phyloP scores from a whole-genome alignment of 768 basidiomycete species.

The Auricularia cornea region DNA sequence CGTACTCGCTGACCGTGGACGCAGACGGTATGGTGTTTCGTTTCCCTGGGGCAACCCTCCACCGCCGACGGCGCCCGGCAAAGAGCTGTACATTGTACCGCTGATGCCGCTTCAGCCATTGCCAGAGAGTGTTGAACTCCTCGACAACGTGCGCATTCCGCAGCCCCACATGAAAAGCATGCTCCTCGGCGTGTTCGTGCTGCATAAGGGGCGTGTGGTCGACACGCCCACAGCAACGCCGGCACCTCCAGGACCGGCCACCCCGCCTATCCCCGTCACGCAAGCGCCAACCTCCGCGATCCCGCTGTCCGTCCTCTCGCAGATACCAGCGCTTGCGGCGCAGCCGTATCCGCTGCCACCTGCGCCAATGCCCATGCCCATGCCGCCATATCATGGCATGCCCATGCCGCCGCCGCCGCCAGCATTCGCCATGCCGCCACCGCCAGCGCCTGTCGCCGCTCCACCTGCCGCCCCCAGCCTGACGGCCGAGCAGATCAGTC shows the following conservation, averaged over 20 bases:
- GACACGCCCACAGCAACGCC: slow-evolving; percentile 13
- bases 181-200: slow-evolving; percentile 78
- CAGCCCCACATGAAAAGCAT: slow-evolving; percentile 47
- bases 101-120: slow-evolving; percentile 54
- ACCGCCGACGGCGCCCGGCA: slow-evolving; percentile 66
- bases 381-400: too few relatives aligned
- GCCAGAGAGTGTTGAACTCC: slow-evolving; percentile 78
- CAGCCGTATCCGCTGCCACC: slow-evolving; percentile 11
- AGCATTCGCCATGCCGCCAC: background rate
- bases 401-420: slow-evolving; percentile 8
- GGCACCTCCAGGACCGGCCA: background rate
- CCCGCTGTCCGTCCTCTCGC: slow-evolving; percentile 2
- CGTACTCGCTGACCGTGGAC: too few relatives aligned
- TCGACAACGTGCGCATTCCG: slow-evolving; percentile 68
- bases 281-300: slow-evolving; percentile 9
- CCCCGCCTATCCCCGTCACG: background rate
- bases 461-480: slow-evolving; percentile 65
- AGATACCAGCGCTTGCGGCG: slow-evolving; percentile 9
- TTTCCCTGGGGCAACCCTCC: slow-evolving; percentile 79
- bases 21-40: slow-evolving; percentile 75
- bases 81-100: slow-evolving; percentile 82
- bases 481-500: slow-evolving; percentile 68
- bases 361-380: slow-evolving; percentile 11
- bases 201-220: slow-evolving; percentile 71
- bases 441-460: slow-evolving; percentile 28